Evolutionary conservation across 2,329 filamentous ascomycete species (phyloP), one percentile per base, ranked within the genome.

Genomic region (Fusarium dimerum): DNA sequence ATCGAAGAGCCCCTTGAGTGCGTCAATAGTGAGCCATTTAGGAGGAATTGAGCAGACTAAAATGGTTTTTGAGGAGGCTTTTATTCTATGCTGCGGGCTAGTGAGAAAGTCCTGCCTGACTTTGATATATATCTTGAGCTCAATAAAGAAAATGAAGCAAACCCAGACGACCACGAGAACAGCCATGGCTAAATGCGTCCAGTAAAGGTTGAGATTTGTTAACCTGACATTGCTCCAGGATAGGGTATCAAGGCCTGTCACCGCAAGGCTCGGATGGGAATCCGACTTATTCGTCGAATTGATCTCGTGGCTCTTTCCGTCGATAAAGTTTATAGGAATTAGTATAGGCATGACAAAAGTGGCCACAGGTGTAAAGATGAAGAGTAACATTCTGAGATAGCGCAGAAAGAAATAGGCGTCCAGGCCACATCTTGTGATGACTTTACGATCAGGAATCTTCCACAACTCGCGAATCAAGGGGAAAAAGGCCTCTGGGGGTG

Each of bases 401-500:
- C 95, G 89, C 1, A 99, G 80, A 71, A 99, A 99, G 77, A 97
- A 96, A 74, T 96, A 99, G 66, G 93, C 92, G 69, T 99, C 94
- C 10, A 99, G 82, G 16, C 94, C 94, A 62, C 93, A 97, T 72
- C 97, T 96, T 48, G 93, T 88, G 64, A 99, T 96, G 61, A 99
- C 85, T 62, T 96, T 90, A 12, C 90, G 80, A 55, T 90, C 82
- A 77, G 84, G 71, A 75, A 90, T 75, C 76, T 86, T 71, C 75
- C 89, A 78, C 78, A 96, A 59, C 77, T 76, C 68, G 71, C 81
- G 67, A 61, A 84, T 59, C 52, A 86, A 71, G 13, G 74, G 75
- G 68, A 80, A 76, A 36, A 79, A 74, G 43, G 71, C 80, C 46
- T 70, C 73, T 0, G 89, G 88, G 2, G 90, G 89, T 1, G 88